Evolutionary conservation across 139 green algal species (phyloP).

Genomic region (Eudorina sp.): DNA sequence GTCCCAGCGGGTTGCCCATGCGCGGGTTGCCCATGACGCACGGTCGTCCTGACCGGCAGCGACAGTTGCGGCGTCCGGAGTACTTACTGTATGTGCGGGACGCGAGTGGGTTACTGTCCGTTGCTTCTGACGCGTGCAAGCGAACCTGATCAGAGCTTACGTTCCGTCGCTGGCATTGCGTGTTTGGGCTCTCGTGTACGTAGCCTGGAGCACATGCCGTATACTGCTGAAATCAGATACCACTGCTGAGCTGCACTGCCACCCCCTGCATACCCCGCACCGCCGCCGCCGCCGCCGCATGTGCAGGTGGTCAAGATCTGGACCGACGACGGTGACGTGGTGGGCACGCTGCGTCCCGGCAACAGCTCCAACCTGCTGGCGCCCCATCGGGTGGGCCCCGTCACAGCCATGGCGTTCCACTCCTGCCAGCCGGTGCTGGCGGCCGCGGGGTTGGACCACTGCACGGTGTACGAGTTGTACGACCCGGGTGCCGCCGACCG

Average conservation of each 20-base stretch:
- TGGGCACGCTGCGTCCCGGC: constrained; percentile 59
- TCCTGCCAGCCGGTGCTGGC: constrained; percentile 86
- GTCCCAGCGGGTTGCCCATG: background rate
- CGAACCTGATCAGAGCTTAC: no score
- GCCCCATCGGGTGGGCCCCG: constrained; percentile 67
- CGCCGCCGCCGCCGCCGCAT: no score
- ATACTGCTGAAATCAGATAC: background rate
- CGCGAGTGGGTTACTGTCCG: background rate
- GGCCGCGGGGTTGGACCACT: constrained; percentile 73
- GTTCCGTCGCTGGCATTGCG: no score
- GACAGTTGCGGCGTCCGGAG: background rate
- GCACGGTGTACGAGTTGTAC: constrained; percentile 75
- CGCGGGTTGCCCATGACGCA: no score
- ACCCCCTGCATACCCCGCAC: background rate
- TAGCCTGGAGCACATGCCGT: background rate
- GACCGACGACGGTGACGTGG: constrained; percentile 69
- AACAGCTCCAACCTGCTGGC: background rate
- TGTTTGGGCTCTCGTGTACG: background rate
- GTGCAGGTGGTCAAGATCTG: constrained; percentile 87
- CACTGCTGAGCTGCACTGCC: background rate
- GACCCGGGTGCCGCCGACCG: constrained; percentile 34
- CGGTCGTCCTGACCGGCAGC: background rate
- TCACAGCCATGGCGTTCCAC: constrained; percentile 89
- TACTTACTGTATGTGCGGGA: background rate
- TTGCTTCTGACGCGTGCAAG: background rate